Evolutionary conservation across 345 rosid species (phyloP).

Genomic region (Trapa bicornis): DNA sequence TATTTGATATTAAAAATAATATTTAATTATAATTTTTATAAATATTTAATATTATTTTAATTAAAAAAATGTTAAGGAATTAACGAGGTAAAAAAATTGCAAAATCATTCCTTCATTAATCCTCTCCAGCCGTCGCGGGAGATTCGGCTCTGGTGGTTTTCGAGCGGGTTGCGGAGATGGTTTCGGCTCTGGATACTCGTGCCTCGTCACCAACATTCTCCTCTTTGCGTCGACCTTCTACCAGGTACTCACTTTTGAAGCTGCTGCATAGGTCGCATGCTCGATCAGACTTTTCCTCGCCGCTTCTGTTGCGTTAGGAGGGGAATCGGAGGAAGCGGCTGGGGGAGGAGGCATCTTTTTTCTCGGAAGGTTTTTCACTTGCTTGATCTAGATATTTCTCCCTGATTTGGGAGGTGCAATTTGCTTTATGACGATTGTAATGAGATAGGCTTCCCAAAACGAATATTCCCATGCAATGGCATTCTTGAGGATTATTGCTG

Average conservation of each 20-base stretch:
- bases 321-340: neutral
- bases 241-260: slow-evolving; percentile 28
- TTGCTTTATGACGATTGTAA: too few species aligned
- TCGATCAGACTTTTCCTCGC: neutral
- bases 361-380: neutral
- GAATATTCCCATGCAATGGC: too few species aligned
- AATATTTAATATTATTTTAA: too few species aligned
- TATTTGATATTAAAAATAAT: too few species aligned
- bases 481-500: too few species aligned
- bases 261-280: neutral
- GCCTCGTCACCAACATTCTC: slow-evolving; percentile 39
- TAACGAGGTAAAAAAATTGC: too few species aligned
- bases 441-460: too few species aligned
- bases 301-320: neutral
- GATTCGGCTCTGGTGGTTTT: neutral
- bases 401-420: too few species aligned
- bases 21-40: too few species aligned
- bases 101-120: neutral
- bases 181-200: slow-evolving; percentile 46
- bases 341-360: neutral
- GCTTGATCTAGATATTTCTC: neutral
- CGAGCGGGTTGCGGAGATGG: slow-evolving; percentile 18
- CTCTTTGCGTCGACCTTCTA: slow-evolving; percentile 59
- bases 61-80: too few species aligned
- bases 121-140: neutral